Evolutionary conservation across 2,329 filamentous ascomycete genomes (phyloP).

Genomic region (Karstenula rhodostoma): DNA sequence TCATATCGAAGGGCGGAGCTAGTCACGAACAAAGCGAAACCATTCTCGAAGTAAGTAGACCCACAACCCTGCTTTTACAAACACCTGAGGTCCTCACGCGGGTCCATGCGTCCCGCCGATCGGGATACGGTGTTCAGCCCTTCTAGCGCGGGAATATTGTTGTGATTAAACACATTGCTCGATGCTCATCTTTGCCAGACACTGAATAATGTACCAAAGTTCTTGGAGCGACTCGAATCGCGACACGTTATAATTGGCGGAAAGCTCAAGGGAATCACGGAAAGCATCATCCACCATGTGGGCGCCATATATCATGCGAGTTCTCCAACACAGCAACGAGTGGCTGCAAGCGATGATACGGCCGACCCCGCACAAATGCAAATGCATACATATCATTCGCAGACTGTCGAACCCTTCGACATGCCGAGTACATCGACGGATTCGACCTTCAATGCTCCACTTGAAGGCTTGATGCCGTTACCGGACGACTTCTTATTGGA

Average conservation of each 20-base stretch:
- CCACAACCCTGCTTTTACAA: neutral
- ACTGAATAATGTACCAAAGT: constrained; percentile 6
- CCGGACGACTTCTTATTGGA: constrained; percentile 14
- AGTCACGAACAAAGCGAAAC: neutral
- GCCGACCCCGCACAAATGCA: neutral
- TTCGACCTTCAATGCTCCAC: constrained; percentile 1
- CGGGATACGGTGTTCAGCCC: neutral
- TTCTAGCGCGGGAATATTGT: neutral
- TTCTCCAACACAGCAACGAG: neutral
- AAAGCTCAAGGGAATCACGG: constrained; percentile 11
- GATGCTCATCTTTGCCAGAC: neutral
- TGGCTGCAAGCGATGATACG: neutral
- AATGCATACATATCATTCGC: neutral
- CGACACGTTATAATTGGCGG: constrained; percentile 1
- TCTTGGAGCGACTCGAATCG: constrained; percentile 5
- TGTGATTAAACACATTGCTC: neutral
- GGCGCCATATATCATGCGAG: constrained; percentile 3
- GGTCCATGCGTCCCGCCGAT: too few species aligned
- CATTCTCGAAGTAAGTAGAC: neutral
- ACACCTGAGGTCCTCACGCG: neutral
- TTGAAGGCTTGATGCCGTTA: constrained; percentile 1
- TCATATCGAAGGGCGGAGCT: neutral
- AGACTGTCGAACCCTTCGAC: neutral
- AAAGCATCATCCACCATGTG: constrained; percentile 15
- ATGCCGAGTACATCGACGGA: neutral